A percentile compares a stretch with the other conserved stretches of the same genome.
Evolutionary conservation across 2,329 filamentous ascomycete genomes (phyloP).

Genomic region (Chrysosporium keratinophilum): DNA sequence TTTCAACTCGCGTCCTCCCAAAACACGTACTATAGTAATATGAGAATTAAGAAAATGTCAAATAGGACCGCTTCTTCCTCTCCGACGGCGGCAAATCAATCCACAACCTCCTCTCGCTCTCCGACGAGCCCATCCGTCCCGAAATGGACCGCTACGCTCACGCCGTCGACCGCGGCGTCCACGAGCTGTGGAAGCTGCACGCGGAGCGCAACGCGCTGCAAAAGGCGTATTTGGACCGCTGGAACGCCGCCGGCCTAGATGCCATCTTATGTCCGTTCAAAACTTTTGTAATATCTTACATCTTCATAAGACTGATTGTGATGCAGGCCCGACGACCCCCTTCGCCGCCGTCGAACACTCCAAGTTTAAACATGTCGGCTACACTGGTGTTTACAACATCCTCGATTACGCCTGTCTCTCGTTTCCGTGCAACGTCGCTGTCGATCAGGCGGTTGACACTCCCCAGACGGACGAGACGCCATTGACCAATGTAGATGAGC

Average conservation of each 20-base stretch:
- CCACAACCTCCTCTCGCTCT: conserved; percentile 18
- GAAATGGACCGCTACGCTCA: conserved; percentile 40
- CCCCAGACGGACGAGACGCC: conserved; percentile 26
- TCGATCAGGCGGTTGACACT: conserved; percentile 42
- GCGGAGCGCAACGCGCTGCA: conserved; percentile 30
- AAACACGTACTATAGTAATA: background rate
- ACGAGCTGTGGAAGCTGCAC: conserved; percentile 43
- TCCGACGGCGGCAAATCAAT: conserved; percentile 43
- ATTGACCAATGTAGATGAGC: conserved; percentile 35
- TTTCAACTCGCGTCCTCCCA: conserved; percentile 8
- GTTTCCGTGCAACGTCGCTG: conserved; percentile 45
- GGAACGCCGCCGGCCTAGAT: conserved; percentile 38
- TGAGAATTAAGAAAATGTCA: too few relatives aligned
- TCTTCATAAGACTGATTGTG: too few relatives aligned
- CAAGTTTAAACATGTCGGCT: conserved; percentile 41
- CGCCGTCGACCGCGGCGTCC: conserved; percentile 36
- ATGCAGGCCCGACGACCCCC: conserved; percentile 32
- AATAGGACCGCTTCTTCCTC: conserved; percentile 29
- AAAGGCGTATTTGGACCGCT: conserved; percentile 18
- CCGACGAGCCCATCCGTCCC: conserved; percentile 33
- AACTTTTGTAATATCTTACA: too few relatives aligned
- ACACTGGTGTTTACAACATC: conserved; percentile 42
- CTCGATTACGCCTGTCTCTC: conserved; percentile 48
- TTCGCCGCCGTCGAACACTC: conserved; percentile 35
- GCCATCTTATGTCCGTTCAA: conserved; percentile 21